Conservation (phyloP, 83 land plant species). For the Isoetes engelmannii region DNA sequence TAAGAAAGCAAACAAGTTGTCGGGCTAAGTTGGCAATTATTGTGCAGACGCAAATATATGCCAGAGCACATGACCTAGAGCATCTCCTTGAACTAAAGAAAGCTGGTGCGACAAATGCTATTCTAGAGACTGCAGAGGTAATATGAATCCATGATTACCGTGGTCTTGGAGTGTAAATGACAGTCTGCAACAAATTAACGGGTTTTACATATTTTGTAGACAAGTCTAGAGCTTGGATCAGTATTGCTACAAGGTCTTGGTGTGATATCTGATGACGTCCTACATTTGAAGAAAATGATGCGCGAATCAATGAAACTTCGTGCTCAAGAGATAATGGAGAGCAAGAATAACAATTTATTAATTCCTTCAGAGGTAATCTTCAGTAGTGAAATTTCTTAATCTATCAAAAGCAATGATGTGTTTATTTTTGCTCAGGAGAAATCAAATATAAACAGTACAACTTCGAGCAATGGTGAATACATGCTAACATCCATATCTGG, state of each 20-base stretch:
- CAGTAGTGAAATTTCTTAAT: too few species aligned
- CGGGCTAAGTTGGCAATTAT: background rate
- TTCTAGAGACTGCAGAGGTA: slow-evolving; percentile 93
- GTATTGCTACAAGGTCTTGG: slow-evolving; percentile 86
- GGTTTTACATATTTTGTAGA: slow-evolving; percentile 38
- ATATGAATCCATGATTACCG: background rate
- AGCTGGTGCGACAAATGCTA: slow-evolving; percentile 91
- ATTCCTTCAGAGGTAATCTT: too few species aligned
- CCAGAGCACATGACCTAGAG: slow-evolving; percentile 73
- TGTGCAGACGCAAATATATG: slow-evolving; percentile 76
- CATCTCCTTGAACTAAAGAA: slow-evolving; percentile 85
- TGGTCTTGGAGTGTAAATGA: background rate
- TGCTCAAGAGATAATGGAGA: slow-evolving; percentile 57
- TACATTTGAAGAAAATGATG: slow-evolving; percentile 67
- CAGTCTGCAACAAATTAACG: too few species aligned
- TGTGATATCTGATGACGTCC: slow-evolving; percentile 91
- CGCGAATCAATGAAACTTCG: slow-evolving; percentile 91
- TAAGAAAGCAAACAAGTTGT: too few species aligned
- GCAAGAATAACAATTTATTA: slow-evolving; percentile 31
- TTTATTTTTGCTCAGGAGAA: too few species aligned
- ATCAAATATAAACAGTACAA: too few species aligned
- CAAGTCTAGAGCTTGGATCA: slow-evolving; percentile 90
- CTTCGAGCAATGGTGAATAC: too few species aligned
- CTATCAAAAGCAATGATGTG: too few species aligned
- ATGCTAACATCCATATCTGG: too few species aligned